Conservation (phyloP, 2,329 filamentous ascomycete genomes). For the Talaromyces sp. region DNA sequence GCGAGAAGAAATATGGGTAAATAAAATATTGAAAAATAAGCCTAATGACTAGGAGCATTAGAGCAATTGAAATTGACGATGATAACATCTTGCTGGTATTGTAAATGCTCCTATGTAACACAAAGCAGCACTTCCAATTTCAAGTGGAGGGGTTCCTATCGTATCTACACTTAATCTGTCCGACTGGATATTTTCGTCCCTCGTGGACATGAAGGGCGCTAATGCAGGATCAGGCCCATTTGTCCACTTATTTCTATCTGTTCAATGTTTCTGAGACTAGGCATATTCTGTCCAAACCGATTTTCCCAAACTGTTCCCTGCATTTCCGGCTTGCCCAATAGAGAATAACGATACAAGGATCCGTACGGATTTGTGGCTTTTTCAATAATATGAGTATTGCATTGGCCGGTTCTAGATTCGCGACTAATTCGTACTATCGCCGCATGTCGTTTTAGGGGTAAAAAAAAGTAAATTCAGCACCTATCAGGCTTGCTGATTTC, state of each 20-base stretch:
- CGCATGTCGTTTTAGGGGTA: neutral
- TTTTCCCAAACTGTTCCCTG: neutral
- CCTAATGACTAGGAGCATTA: constrained; percentile 11
- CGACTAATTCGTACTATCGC: neutral
- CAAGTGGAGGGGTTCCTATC: neutral
- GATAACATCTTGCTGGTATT: neutral
- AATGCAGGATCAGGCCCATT: neutral
- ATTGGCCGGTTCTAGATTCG: neutral
- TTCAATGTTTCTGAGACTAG: neutral
- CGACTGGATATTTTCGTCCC: neutral
- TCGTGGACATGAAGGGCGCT: neutral
- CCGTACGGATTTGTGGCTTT: neutral
- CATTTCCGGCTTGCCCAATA: neutral
- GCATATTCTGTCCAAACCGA: neutral
- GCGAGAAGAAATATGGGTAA: constrained; percentile 48
- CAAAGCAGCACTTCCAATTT: neutral
- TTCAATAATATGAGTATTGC: neutral
- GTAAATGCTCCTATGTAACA: neutral
- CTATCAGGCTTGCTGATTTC: neutral
- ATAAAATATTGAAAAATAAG: constrained; percentile 28
- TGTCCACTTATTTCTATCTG: neutral
- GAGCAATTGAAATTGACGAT: neutral
- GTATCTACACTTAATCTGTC: neutral
- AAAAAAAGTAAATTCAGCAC: neutral
- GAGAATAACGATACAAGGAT: neutral